Evolutionary conservation across 148 eudicot genomes (phyloP).

Genomic region (Rhododendron ferrugineum): DNA sequence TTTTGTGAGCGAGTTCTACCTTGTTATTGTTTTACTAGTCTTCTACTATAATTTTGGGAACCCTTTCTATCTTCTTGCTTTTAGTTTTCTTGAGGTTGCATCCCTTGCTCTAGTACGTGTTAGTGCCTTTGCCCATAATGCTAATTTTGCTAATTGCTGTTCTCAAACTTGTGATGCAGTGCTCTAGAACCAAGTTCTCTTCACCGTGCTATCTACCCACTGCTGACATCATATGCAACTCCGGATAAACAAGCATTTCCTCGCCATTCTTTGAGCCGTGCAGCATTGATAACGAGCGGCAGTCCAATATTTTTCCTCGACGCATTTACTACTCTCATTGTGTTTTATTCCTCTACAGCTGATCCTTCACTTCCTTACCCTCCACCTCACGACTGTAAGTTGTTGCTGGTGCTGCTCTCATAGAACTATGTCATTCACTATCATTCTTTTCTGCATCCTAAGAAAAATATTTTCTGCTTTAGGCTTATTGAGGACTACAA

Average conservation of each 20-base stretch:
- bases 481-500: conserved; percentile 71
- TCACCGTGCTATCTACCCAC: conserved; percentile 86
- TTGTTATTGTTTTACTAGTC: not conserved
- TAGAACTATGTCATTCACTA: not conserved
- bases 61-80: not conserved
- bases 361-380: conserved; percentile 86
- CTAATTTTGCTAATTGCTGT: not conserved
- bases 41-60: not conserved
- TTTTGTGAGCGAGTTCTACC: not conserved
- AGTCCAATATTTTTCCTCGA: conserved; percentile 97
- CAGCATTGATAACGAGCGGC: conserved; percentile 87
- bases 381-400: conserved; percentile 98
- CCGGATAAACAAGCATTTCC: conserved; percentile 94
- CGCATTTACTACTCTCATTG: conserved; percentile 84
- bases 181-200: conserved; percentile 94
- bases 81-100: not conserved
- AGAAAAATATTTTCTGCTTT: conserved; percentile 11
- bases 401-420: not conserved
- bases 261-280: conserved; percentile 97
- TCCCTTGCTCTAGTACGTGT: not conserved
- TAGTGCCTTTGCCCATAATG: not conserved
- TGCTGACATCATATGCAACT: conserved; percentile 66
- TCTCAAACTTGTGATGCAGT: conserved; percentile 53
- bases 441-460: not conserved
- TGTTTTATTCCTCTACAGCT: conserved; percentile 89